Conservation (phyloP, 441 rosid species). For the Erysimum cheiri region DNA sequence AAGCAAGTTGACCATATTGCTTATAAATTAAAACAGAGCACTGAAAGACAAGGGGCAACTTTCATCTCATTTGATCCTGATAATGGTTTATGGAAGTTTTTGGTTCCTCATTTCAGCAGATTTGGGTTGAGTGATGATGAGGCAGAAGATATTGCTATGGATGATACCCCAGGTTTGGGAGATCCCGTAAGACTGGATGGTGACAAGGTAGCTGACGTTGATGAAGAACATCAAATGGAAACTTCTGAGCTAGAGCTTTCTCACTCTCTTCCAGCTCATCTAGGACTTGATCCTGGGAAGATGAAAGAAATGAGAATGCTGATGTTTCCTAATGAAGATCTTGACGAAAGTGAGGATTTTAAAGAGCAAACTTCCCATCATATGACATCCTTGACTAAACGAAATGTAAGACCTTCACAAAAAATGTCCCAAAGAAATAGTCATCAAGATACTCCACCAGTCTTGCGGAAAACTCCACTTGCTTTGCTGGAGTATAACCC, state of each 20-base stretch:
- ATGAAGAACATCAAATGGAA: slow-evolving; percentile 55
- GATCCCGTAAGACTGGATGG: slow-evolving; percentile 51
- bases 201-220: slow-evolving; percentile 50
- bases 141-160: slow-evolving; percentile 84
- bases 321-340: slow-evolving; percentile 69
- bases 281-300: slow-evolving; percentile 85
- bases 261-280: slow-evolving; percentile 96
- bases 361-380: slow-evolving; percentile 48
- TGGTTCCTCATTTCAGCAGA: slow-evolving; percentile 89
- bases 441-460: slow-evolving; percentile 57
- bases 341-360: slow-evolving; percentile 57
- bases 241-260: slow-evolving; percentile 69
- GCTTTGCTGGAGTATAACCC: slow-evolving; percentile 86
- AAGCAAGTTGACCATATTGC: slow-evolving; percentile 45
- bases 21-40: slow-evolving; percentile 54
- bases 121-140: slow-evolving; percentile 94
- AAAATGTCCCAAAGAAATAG: slow-evolving; percentile 55
- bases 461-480: slow-evolving; percentile 70
- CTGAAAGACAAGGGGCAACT: slow-evolving; percentile 77
- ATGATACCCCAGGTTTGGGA: slow-evolving; percentile 58
- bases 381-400: slow-evolving; percentile 54
- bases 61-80: slow-evolving; percentile 70
- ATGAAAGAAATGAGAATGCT: slow-evolving; percentile 90
- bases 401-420: slow-evolving; percentile 52
- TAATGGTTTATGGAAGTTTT: slow-evolving; percentile 78